Conservation (phyloP, 495 filamentous ascomycete species). For the Aspergillus ostianus region DNA sequence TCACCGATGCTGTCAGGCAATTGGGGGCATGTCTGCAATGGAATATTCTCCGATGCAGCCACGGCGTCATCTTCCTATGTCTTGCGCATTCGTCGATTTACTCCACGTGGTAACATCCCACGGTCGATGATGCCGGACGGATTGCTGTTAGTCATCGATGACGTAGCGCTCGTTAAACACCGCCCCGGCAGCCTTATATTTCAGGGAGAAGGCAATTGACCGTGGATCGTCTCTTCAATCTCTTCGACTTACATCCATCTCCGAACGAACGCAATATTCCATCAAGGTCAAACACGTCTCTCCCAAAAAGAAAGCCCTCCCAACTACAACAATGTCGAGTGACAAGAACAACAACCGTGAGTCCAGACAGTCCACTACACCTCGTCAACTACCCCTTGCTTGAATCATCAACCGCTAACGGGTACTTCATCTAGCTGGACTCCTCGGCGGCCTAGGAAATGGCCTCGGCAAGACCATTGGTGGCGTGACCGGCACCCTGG, state of each 20-base stretch:
- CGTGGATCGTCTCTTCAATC: neutral
- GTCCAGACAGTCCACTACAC: neutral
- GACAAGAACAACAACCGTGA: conserved; percentile 6
- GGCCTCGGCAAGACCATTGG: conserved; percentile 38
- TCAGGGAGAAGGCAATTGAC: neutral
- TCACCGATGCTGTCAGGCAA: conserved; percentile 4
- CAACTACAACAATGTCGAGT: conserved; percentile 6
- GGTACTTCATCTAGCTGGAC: conserved; percentile 15
- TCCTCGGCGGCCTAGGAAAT: conserved; percentile 35
- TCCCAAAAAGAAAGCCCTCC: neutral
- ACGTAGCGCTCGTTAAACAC: neutral
- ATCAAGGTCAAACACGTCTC: neutral
- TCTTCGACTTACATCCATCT: neutral
- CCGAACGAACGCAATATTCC: neutral
- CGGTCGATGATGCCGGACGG: too few species aligned
- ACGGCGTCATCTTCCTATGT: neutral
- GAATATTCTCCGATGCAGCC: neutral
- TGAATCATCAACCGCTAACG: neutral
- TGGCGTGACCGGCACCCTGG: conserved; percentile 35
- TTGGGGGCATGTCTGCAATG: neutral
- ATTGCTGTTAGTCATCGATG: neutral
- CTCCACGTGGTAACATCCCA: too few species aligned
- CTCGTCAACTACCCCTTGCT: neutral
- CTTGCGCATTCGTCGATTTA: too few species aligned
- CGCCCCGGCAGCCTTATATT: neutral